Percentiles rank a stretch among this genome's conserved stretches.
These are phyloP conservation scores for Hemisphaericaspora xylofermentans DNA, from an alignment of 1,139 yeast species.

Conservation along the genomic window DNA sequence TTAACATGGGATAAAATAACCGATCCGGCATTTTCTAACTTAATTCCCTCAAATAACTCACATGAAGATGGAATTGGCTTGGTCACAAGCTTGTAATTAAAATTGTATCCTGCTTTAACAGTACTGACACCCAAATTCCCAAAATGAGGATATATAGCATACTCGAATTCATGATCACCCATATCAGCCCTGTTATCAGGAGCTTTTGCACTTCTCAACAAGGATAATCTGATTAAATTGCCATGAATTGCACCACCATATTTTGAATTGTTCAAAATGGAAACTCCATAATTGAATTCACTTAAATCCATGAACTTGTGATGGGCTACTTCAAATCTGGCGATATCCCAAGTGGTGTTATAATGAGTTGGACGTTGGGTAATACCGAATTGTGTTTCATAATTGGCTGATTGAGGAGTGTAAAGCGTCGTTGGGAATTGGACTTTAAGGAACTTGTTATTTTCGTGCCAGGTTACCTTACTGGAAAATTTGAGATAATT, in stretches of 20 bases:
- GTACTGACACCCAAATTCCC: conserved; percentile 65
- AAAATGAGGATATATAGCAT: conserved; percentile 79
- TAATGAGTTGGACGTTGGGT: conserved; percentile 91
- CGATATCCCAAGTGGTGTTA: conserved; percentile 94
- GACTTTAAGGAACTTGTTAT: conserved; percentile 84
- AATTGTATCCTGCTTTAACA: conserved; percentile 74
- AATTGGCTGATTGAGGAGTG: conserved; percentile 67
- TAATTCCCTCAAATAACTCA: conserved; percentile 23
- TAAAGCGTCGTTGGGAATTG: conserved; percentile 89
- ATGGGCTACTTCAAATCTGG: conserved; percentile 93
- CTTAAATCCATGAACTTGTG: conserved; percentile 93
- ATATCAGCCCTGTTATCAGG: conserved; percentile 94
- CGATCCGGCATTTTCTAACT: conserved; percentile 43
- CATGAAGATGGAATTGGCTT: conserved; percentile 12
- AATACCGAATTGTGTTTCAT: conserved; percentile 91
- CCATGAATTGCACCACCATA: conserved; percentile 94
- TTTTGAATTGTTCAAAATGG: conserved; percentile 78
- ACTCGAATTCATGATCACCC: conserved; percentile 81
- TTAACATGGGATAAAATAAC: conserved; percentile 76
- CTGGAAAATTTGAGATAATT: conserved; percentile 54
- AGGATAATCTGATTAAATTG: conserved; percentile 76
- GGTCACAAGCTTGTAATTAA: conserved; percentile 57
- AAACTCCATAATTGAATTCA: conserved; percentile 84
- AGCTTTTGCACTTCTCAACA: conserved; percentile 82
- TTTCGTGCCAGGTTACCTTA: conserved; percentile 83